Base-by-base conservation (phyloP, 106 monocot genomes). In the Agapanthus africanus region DNA sequence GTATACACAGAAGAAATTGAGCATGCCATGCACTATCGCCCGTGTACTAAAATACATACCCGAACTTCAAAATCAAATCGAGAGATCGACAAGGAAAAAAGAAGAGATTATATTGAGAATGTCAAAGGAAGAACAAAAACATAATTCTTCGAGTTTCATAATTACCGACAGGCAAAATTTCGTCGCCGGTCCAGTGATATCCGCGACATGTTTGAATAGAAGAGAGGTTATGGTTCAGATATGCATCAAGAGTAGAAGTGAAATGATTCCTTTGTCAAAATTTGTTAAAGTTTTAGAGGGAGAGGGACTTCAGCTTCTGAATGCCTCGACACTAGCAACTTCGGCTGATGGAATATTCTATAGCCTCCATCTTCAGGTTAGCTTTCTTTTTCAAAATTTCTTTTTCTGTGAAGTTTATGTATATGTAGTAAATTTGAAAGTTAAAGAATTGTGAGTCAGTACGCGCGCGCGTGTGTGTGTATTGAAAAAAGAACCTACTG, bases 1-100 rank as follows among this genome's bases (percentile, higher is more conserved):
- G 16, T 21, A 27, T 40, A 30, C 49, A 37, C 77, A 91, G 92
- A 85, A 85, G 76, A 85, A 83, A 64, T 44, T 88, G 70, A 83
- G 92, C 73, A 88, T 92, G 36, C 85, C 92, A 10, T 60, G 42
- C 42, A 88, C 83, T 0, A 61, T 92, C 10, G 71, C 78, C 16
- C 76, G 65, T 15, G 81, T 83, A 0, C 40, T 88, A 44, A 80
- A 85, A 47, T 92, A 92, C 79, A 85, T 92, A 73, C 92, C 92
- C 1, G 92, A 92, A 78, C 69, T 92, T 34, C 92, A 85, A 71
- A 76, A 71, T 19, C 72, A 75, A 15, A 68, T 92, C 1, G 65
- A 70, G 19, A 73, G 54, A 18, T 63, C 88, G 10, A 28, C 9
- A 19, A 26, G 72, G 10, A 88, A 61, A 52, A 92, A 92, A 80